These are phyloP conservation scores for Thelonectria olida DNA, from an alignment of 2,329 filamentous ascomycete genomes.

Conservation along the genomic window DNA sequence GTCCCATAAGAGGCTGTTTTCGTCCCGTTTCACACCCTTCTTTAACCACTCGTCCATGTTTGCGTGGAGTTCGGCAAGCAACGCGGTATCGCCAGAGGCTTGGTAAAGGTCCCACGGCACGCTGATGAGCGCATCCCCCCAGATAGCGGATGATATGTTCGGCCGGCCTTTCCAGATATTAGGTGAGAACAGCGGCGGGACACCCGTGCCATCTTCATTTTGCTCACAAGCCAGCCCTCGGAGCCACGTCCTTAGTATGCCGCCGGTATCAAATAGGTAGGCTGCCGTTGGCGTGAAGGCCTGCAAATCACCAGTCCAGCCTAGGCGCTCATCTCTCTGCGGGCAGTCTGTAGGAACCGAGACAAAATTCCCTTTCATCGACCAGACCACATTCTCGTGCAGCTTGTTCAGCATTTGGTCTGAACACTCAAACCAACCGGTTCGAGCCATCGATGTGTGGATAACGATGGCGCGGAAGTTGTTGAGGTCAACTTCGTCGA, in stretches of 20 bases:
- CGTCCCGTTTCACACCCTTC: conserved; percentile 46
- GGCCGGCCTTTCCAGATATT: no score
- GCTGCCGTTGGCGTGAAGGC: conserved; percentile 59
- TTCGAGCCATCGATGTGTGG: conserved; percentile 61
- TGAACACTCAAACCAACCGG: no score
- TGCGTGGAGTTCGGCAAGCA: conserved; percentile 48
- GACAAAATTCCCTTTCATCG: no score
- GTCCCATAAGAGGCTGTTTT: conserved; percentile 50
- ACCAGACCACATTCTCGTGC: no score
- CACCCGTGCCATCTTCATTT: neutral
- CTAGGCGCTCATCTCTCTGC: no score
- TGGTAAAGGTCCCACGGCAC: conserved; percentile 14
- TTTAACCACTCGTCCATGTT: conserved; percentile 51
- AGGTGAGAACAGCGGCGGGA: neutral
- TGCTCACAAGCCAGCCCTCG: conserved; percentile 11
- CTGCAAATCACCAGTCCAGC: conserved; percentile 61
- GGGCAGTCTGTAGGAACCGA: no score
- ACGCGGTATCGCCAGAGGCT: conserved; percentile 11
- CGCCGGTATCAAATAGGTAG: conserved; percentile 62
- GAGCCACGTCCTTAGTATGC: conserved; percentile 53
- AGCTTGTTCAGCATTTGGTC: no score
- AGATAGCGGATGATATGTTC: no score
- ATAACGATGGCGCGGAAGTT: conserved; percentile 46
- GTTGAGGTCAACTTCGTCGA: no score
- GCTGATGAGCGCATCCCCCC: conserved; percentile 11